Evolutionary conservation across 2,329 filamentous ascomycete species (phyloP).

Genomic region (Lachnellula willkommii): DNA sequence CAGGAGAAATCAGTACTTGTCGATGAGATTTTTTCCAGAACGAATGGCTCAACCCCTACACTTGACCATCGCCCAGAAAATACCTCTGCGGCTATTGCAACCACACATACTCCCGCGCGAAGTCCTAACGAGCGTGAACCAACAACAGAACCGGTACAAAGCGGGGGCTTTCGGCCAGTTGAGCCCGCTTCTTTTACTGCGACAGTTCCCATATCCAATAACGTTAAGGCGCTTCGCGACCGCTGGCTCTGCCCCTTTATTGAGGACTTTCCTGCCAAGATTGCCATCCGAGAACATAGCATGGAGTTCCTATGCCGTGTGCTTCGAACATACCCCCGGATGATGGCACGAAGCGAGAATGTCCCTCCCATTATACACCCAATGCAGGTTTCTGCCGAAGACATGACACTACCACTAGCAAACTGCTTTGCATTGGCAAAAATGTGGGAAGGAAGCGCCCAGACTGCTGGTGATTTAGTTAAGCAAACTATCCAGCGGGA

Average conservation of each 20-base stretch:
- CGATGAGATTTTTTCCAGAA: too few species aligned
- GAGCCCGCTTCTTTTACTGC: neutral
- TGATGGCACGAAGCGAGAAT: conserved; percentile 35
- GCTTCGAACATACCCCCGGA: conserved; percentile 36
- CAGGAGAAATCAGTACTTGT: too few species aligned
- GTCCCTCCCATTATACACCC: conserved; percentile 35
- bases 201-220: neutral
- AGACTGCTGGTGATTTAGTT: conserved; percentile 30
- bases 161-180: neutral
- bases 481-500: conserved; percentile 32
- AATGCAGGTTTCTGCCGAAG: conserved; percentile 16
- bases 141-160: neutral
- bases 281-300: conserved; percentile 22
- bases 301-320: conserved; percentile 34
- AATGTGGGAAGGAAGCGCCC: conserved; percentile 34
- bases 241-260: neutral
- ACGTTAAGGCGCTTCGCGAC: conserved; percentile 3
- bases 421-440: conserved; percentile 35
- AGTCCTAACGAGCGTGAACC: neutral
- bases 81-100: too few species aligned
- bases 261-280: neutral
- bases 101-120: too few species aligned
- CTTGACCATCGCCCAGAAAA: neutral
- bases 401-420: conserved; percentile 27
- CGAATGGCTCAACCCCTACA: neutral